Evolutionary conservation across 306 rosid species (phyloP), one percentile per base, ranked within the genome.

Genomic region (Arachis stenosperma): DNA sequence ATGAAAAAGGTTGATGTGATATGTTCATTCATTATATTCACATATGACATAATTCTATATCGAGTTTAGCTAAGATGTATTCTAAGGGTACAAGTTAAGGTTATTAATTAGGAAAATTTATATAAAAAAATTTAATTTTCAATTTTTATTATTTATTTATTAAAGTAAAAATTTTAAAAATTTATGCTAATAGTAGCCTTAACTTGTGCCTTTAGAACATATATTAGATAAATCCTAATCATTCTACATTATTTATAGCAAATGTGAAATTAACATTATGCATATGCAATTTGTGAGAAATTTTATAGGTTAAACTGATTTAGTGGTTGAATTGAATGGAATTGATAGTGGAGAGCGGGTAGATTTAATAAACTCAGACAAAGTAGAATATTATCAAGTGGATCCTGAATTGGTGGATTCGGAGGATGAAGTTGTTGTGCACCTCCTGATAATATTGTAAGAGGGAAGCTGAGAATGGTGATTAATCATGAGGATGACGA

Each of bases 381-480:
- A 44, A 78, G 70, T 69, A 55, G 85, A 84, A 48, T 1, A 67
- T 69, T 75, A 76, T 70, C 73, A 55, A 14, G 75, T 75, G 79
- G 87, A 67, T 44, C 62, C 67, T 61, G 92, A 85, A 36, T 67
- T 93, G 82, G 92, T 41, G 67, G 97, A 90, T 82, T 88, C 90
- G 42, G 96, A 80, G 27, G 89, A 88, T 81, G 98, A 93, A 71
- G 75, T 66, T 77, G 56, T 27, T 75, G 62, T 67, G 82, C 47
- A 61, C 15, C 77, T 42, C 71, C 84, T 65, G 76, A 74, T 17
- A 75, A 75, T 69, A 79, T 73, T 60, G 67, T 68, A 55, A 88
- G 90, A 85, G 89, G 97, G 82, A 89, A 78, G 86, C 82, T 80
- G 77, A 87, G 94, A 83, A 88, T 90, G 98, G 89, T 90, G 13